These are phyloP conservation scores for Penicillium hordei DNA, from an alignment of 2,329 filamentous ascomycete genomes.

Conservation along the genomic window DNA sequence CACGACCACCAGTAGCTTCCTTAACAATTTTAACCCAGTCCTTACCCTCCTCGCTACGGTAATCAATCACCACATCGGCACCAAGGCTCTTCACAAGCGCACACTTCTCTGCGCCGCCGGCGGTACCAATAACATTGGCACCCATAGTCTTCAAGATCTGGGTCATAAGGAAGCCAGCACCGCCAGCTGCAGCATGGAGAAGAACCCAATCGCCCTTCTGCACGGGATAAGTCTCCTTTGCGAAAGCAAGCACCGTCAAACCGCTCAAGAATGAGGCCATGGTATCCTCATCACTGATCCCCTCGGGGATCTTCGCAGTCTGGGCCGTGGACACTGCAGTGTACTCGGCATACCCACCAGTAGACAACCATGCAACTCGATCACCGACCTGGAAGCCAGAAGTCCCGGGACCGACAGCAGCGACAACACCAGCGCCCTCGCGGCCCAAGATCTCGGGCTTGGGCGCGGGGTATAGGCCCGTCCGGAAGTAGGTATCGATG, in stretches of 20 bases:
- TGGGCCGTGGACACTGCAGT: conserved; percentile 53
- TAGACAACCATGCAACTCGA: conserved; percentile 68
- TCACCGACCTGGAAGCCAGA: conserved; percentile 64
- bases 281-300: conserved; percentile 60
- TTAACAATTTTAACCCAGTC: conserved; percentile 79
- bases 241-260: conserved; percentile 76
- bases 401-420: conserved; percentile 55
- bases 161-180: conserved; percentile 71
- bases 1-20: conserved; percentile 73
- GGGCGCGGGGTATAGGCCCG: conserved; percentile 71
- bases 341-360: conserved; percentile 60
- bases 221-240: conserved; percentile 70
- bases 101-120: conserved; percentile 70
- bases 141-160: conserved; percentile 73
- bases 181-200: conserved; percentile 82
- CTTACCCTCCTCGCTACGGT: conserved; percentile 79
- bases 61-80: conserved; percentile 71
- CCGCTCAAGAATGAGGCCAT: conserved; percentile 76
- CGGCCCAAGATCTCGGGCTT: conserved; percentile 76
- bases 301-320: conserved; percentile 63
- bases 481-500: conserved; percentile 90
- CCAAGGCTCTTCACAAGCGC: conserved; percentile 65
- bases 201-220: conserved; percentile 77
- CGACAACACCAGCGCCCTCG: conserved; percentile 73
- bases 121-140: conserved; percentile 76